A percentile compares a stretch with the other conserved stretches of the same genome.
Conservation (phyloP, 2,329 filamentous ascomycete genomes). For the Penicillium fuscoglaucum region DNA sequence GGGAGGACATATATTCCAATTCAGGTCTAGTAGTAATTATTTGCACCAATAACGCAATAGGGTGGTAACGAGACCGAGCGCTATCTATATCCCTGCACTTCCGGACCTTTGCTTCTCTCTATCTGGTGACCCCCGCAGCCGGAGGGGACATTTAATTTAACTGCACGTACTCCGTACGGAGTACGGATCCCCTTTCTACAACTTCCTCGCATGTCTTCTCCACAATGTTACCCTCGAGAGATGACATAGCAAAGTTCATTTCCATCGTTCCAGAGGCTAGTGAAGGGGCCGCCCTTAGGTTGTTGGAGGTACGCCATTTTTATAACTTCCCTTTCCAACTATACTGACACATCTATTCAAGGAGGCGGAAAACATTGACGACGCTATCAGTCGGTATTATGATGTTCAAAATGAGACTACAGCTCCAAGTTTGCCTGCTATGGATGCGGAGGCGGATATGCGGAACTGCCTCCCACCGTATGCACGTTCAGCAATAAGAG, state of each 20-base stretch:
- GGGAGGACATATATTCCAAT: no score
- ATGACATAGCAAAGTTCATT: conserved; percentile 2
- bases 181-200: neutral
- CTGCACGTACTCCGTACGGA: no score
- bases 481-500: neutral
- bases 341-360: conserved; percentile 3
- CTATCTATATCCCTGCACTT: neutral
- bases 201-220: neutral
- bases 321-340: neutral
- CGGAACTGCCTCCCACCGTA: neutral
- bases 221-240: neutral
- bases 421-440: neutral
- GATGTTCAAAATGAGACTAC: neutral
- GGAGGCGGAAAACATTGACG: conserved; percentile 6
- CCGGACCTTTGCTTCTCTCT: neutral
- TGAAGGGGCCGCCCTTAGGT: conserved; percentile 1
- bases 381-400: conserved; percentile 17
- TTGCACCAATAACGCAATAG: neutral
- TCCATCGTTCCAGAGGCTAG: conserved; percentile 5
- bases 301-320: conserved; percentile 10
- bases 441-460: neutral
- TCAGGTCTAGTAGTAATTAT: neutral
- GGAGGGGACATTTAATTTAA: no score
- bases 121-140: neutral
- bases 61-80: neutral